Evolutionary conservation across 176 grass and related monocot species (phyloP).

Genomic region (Zizania latifolia): DNA sequence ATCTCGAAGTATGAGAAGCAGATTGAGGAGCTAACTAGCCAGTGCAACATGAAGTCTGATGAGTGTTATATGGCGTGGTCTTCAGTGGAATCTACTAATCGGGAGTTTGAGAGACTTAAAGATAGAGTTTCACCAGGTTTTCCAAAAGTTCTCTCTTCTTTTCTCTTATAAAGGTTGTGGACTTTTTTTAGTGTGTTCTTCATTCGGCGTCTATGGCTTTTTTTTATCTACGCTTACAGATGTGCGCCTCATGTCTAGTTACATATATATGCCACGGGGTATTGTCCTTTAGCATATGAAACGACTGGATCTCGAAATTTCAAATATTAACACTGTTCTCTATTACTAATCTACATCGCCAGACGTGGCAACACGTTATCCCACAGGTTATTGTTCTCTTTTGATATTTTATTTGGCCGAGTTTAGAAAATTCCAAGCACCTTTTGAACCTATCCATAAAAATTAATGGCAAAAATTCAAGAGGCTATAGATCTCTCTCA

Average conservation of each 20-base stretch:
- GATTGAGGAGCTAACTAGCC: conserved; percentile 74
- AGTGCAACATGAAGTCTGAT: conserved; percentile 66
- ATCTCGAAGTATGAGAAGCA: conserved; percentile 87
- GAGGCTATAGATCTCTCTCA: background rate
- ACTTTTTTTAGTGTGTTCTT: no score
- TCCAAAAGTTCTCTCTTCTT: no score
- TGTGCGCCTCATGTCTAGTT: no score
- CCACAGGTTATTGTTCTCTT: background rate
- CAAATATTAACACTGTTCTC: no score
- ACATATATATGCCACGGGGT: no score
- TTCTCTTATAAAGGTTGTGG: no score
- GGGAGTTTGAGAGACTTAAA: conserved; percentile 60
- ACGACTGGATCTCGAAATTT: background rate
- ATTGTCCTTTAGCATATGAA: background rate
- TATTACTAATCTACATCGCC: background rate
- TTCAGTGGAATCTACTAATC: conserved; percentile 58
- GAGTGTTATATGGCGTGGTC: conserved; percentile 92
- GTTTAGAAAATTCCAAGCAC: background rate
- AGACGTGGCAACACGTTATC: background rate
- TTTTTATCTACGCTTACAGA: no score
- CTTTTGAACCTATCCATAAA: background rate
- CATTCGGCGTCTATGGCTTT: no score
- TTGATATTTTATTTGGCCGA: background rate
- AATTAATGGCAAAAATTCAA: background rate
- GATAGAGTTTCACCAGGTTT: conserved; percentile 66